Base-by-base conservation (phyloP, 352 stramenopile species). In the Pythium volutum region DNA sequence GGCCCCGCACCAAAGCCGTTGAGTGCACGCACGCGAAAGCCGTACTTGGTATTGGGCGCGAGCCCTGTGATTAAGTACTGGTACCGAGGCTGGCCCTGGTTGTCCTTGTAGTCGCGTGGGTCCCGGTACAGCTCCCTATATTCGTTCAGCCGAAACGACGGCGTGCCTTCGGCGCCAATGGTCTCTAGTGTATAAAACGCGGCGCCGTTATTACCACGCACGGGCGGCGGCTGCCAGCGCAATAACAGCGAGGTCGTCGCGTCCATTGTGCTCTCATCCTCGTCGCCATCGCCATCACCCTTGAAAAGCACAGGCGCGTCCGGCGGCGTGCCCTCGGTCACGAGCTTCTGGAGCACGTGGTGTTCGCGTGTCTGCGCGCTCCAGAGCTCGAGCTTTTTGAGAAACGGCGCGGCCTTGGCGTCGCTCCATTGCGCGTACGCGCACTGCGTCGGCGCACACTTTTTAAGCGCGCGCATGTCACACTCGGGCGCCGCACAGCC, bases 1-100 rank as follows among this genome's bases (percentile, higher is more conserved):
- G 71, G 66, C 0, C 88, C 87, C 1, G 91, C 84, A 10, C 90
- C 92, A 66, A 97, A 97, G 18, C 88, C 88, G 48, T 97, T 98
- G 38, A 97, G 82, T 7, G 87, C 90, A 14, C 92, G 86, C 7
- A 97, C 59, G 8, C 92, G 83, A 56, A 97, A 97, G 43, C 69
- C 77, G 59, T 97, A 97, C 63, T 91, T 93, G 14, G 88, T 96
- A 70, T 94, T 96, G 7, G 92, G 87, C 10, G 59, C 33, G 10
- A 97, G 55, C 0, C 79, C 77, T 0, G 73, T 74, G 20, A 93
- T 70, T 8, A 84, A 73, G 66, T 89, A 87, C 15, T 84, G 69
- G 29, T 95, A 94, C 23, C 88, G 81, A 31, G 89, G 80, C 36
- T 93, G 71, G 18, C 85, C 85, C 14, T 75, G 55, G 53, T 94